These are phyloP conservation scores for Nannochloropsis granulata DNA, from an alignment of 108 stramenopile species.

Conservation along the genomic window DNA sequence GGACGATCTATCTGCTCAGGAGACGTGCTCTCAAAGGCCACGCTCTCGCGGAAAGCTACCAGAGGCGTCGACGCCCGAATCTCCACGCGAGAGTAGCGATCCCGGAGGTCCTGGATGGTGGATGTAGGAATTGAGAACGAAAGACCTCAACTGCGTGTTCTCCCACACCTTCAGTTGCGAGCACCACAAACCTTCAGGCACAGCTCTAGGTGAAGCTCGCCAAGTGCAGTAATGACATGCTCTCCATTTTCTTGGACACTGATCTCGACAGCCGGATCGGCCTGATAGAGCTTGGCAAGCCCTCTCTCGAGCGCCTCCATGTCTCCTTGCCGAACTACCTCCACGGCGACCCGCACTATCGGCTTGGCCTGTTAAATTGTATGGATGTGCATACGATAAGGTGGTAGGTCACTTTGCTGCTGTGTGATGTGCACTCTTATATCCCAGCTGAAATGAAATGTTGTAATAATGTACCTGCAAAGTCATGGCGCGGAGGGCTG, in stretches of 20 bases:
- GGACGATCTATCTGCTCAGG: background rate
- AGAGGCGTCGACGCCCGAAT: conserved; percentile 17
- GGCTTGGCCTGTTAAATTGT: conserved; percentile 25
- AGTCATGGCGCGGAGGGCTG: conserved; percentile 34
- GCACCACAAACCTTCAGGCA: conserved; percentile 33
- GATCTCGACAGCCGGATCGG: conserved; percentile 46
- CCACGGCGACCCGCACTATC: conserved; percentile 42
- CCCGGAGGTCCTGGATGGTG: background rate
- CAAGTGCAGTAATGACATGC: conserved; percentile 37
- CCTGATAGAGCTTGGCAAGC: conserved; percentile 41
- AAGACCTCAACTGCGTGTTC: background rate
- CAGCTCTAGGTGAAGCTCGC: conserved; percentile 46
- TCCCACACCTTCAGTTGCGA: background rate
- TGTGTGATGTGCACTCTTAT: no score
- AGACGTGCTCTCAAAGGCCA: background rate
- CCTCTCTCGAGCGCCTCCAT: conserved; percentile 32
- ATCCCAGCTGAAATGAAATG: no score
- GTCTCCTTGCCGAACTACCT: conserved; percentile 27
- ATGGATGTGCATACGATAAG: background rate
- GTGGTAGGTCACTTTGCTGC: background rate
- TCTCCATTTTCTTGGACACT: conserved; percentile 32
- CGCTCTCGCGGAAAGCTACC: conserved; percentile 16
- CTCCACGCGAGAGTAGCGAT: background rate
- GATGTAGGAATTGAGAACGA: no score
- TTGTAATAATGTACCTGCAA: conserved; percentile 9